Evolutionary conservation across 192 early-diverging fungal species (phyloP).

Genomic region (Coemansia reversa): DNA sequence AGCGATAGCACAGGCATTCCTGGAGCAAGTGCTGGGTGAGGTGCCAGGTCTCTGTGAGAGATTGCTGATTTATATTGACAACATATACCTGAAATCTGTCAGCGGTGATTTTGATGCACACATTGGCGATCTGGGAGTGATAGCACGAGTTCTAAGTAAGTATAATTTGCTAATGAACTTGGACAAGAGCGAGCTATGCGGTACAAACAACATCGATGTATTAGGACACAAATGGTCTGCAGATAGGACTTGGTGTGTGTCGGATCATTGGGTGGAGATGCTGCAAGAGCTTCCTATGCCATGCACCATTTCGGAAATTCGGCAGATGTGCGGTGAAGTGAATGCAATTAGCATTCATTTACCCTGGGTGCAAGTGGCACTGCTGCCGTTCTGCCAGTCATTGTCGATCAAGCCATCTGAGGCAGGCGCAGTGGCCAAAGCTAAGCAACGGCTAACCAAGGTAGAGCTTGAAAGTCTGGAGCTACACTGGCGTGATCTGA

Average conservation of each 20-base stretch:
- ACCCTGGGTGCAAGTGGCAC: conserved; percentile 10
- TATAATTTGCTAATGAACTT: conserved; percentile 18
- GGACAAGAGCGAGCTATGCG: not conserved
- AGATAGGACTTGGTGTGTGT: conserved; percentile 2
- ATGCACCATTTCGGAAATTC: conserved; percentile 7
- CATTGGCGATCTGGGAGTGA: conserved; percentile 8
- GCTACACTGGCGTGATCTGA: conserved; percentile 6
- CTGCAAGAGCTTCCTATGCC: conserved; percentile 22
- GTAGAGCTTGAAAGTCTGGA: conserved; percentile 2
- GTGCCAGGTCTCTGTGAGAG: not conserved
- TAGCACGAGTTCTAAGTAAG: conserved; percentile 5
- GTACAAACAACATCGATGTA: not conserved
- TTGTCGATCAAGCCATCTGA: not conserved
- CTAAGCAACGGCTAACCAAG: not conserved
- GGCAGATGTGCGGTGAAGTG: conserved; percentile 17
- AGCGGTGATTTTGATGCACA: conserved; percentile 9
- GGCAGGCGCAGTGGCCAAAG: not conserved
- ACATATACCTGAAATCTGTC: conserved; percentile 19
- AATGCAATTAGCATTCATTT: conserved; percentile 20
- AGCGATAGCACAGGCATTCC: conserved; percentile 12
- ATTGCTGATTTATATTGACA: conserved; percentile 1
- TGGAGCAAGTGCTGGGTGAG: conserved; percentile 13
- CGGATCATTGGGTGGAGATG: conserved; percentile 14
- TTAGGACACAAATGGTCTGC: conserved; percentile 4
- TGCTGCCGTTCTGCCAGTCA: conserved; percentile 17